Conservation (phyloP, 495 filamentous ascomycete species). For the Symbiotaphrina buchneri region DNA sequence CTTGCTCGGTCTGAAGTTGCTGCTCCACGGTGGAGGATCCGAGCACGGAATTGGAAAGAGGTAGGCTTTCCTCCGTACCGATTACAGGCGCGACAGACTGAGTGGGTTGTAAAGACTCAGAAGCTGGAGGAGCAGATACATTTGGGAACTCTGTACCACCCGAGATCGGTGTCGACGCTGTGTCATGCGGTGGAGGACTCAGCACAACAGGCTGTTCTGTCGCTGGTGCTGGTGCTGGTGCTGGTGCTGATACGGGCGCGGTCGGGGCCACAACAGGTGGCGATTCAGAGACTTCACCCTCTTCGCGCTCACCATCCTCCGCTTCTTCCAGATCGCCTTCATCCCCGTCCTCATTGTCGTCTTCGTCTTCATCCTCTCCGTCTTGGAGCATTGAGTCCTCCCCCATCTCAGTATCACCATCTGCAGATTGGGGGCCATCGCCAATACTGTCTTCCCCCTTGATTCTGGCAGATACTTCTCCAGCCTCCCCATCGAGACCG, state of each 20-base stretch:
- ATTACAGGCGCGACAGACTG: too few species aligned
- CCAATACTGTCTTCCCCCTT: constrained; percentile 5
- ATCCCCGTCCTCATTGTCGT: constrained; percentile 7
- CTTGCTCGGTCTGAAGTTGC: too few species aligned
- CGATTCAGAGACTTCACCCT: constrained; percentile 4
- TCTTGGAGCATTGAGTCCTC: constrained; percentile 5
- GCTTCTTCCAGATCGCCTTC: constrained; percentile 4
- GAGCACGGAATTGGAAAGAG: too few species aligned
- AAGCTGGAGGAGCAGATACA: too few species aligned
- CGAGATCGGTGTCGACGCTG: too few species aligned
- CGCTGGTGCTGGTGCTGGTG: not conserved
- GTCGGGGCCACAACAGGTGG: not conserved
- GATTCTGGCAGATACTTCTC: constrained; percentile 6
- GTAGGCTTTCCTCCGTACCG: too few species aligned
- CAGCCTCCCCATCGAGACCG: constrained; percentile 7
- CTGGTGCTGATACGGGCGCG: not conserved
- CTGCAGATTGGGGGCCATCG: constrained; percentile 6
- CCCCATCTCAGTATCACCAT: constrained; percentile 9
- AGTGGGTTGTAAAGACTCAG: too few species aligned
- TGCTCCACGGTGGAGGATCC: too few species aligned
- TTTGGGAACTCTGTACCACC: too few species aligned
- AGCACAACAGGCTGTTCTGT: not conserved
- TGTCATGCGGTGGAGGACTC: not conserved
- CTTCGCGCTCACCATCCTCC: constrained; percentile 5
- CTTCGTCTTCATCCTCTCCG: constrained; percentile 16